These are phyloP conservation scores for Talaromyces nanjingensis DNA, from an alignment of 495 filamentous ascomycete species.

Conservation along the genomic window DNA sequence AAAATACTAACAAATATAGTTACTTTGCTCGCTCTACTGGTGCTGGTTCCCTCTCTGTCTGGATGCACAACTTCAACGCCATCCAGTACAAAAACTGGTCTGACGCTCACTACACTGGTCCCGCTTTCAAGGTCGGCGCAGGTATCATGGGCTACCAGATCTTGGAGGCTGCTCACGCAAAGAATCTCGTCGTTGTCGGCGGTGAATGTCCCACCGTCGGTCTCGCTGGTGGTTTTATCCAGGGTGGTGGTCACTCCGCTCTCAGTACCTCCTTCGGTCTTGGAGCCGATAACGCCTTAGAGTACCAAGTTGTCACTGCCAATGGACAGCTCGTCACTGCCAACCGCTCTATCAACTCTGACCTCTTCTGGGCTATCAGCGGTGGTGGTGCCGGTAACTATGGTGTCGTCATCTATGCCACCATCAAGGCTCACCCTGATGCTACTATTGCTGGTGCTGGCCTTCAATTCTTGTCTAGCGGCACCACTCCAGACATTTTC, in stretches of 20 bases:
- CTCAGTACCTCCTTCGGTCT: slow-evolving; percentile 48
- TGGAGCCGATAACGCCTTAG: slow-evolving; percentile 55
- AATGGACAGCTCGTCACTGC: slow-evolving; percentile 41
- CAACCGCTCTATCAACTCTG: slow-evolving; percentile 47
- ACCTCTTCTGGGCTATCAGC: slow-evolving; percentile 62
- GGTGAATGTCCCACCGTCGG: slow-evolving; percentile 30
- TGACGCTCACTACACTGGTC: slow-evolving; percentile 33
- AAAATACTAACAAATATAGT: neutral
- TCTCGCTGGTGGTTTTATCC: slow-evolving; percentile 48
- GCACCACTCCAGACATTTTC: slow-evolving; percentile 32
- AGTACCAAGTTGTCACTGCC: slow-evolving; percentile 54
- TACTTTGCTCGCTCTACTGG: slow-evolving; percentile 53
- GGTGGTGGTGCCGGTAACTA: slow-evolving; percentile 62
- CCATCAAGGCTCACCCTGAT: slow-evolving; percentile 36
- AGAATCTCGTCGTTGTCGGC: slow-evolving; percentile 21
- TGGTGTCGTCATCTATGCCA: slow-evolving; percentile 53
- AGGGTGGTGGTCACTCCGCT: slow-evolving; percentile 55
- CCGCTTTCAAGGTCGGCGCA: slow-evolving; percentile 47
- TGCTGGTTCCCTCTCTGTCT: slow-evolving; percentile 42
- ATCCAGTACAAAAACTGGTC: slow-evolving; percentile 31
- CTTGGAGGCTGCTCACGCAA: slow-evolving; percentile 31
- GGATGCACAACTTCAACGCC: slow-evolving; percentile 45
- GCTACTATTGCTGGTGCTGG: slow-evolving; percentile 22
- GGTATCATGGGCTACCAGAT: slow-evolving; percentile 45
- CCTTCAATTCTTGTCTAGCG: slow-evolving; percentile 22